Base-by-base conservation (phyloP, 306 rosid species). In the Betula pendula region DNA sequence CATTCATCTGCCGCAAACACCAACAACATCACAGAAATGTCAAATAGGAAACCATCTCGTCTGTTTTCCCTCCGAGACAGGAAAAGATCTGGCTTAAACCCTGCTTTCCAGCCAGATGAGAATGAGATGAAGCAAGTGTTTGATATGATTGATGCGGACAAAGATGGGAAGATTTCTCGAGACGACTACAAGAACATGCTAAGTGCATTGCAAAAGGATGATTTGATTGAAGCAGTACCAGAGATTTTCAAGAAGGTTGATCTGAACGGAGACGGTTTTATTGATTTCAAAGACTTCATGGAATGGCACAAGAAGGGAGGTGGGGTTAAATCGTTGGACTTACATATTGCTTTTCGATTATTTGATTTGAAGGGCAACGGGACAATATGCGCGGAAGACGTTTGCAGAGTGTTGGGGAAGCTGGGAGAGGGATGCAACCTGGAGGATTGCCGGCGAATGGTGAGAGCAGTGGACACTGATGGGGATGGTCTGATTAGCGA, bases 401-500 rank as follows among this genome's bases (percentile, higher is more conserved):
- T 95, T 58, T 60, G 75, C 73, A 89, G 84, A 40, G 81, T 89
- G 87, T 68, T 92, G 31, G 76, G 67, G 82, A 76, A 85, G 85
- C 67, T 90, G 75, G 97, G 93, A 25, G 99, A 95, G 69, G 77
- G 84, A 17, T 87, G 91, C 89, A 92, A 78, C 84, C 81, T 89
- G 12, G 86, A 89, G 1, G 97, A 92, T 16, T 92, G 99, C 85
- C 75, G n/a, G 51, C 31, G 83, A 74, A 95, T 92, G 93, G 97
- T 90, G 52, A 86, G 81, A 62, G 90, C 93, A 1, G 97, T 95
- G 43, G 99, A 92, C 74, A 84, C 77, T 2, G 85, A 95, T 71
- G 92, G 96, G 29, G 99, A 95, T 75, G 97, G 92, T 27, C 74
- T 89, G 93, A 96, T 95, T 48, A 83, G 84, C 79, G 80, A 92